Evolutionary conservation across 345 rosid species (phyloP).

Genomic region (Angophora floribunda): DNA sequence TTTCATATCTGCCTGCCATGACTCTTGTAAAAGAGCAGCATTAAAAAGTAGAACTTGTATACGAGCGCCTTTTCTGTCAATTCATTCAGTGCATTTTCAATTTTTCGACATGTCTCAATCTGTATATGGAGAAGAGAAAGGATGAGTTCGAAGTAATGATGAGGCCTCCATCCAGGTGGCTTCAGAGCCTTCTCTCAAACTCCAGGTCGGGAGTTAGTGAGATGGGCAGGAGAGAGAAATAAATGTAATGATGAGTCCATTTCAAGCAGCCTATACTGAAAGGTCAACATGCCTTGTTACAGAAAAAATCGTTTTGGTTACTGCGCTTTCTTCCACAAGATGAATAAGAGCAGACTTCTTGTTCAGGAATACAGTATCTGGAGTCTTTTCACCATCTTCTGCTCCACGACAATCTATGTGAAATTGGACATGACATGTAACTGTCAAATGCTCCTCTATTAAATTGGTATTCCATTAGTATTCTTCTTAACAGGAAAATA

Average conservation of each 20-base stretch:
- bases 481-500: no score
- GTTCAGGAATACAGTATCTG: constrained; percentile 66
- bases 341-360: constrained; percentile 72
- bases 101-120: constrained; percentile 94
- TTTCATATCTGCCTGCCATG: constrained; percentile 61
- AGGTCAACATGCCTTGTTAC: constrained; percentile 52
- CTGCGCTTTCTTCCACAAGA: constrained; percentile 49
- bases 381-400: constrained; percentile 37
- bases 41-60: constrained; percentile 68
- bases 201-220: not conserved
- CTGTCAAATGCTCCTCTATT: not conserved
- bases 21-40: constrained; percentile 65
- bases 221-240: no score
- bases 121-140: constrained; percentile 8
- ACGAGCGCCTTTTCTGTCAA: constrained; percentile 49
- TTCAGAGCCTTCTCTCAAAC: not conserved
- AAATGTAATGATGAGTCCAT: not conserved
- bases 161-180: not conserved
- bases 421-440: constrained; percentile 23
- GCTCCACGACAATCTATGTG: constrained; percentile 92
- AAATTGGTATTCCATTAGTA: not conserved
- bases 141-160: not conserved
- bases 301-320: constrained; percentile 72
- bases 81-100: constrained; percentile 70
- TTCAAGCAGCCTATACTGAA: not conserved